Evolutionary conservation across 345 rosid species (phyloP).

Genomic region (Aegle marmelos): DNA sequence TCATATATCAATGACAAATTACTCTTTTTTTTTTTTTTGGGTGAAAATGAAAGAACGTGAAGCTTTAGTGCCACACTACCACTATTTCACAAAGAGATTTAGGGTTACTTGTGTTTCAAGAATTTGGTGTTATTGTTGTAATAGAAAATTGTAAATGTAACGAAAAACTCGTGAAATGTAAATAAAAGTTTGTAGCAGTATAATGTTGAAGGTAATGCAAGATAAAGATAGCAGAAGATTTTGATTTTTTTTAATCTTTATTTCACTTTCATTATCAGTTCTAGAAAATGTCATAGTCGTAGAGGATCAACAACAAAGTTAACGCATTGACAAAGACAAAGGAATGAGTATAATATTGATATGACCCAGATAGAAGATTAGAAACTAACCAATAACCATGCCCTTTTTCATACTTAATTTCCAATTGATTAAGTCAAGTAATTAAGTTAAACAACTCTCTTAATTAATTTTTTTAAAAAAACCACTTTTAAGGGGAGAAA

Average conservation of each 20-base stretch:
- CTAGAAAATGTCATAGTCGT: neutral
- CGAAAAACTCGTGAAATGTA: no score
- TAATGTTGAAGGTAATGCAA: neutral
- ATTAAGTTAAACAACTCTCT: neutral
- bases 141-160: no score
- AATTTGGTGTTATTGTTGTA: neutral
- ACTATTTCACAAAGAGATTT: neutral
- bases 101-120: neutral
- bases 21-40: no score
- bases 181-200: neutral
- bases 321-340: neutral
- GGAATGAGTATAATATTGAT: neutral
- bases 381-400: neutral
- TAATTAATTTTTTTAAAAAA: neutral
- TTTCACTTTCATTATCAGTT: neutral
- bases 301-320: neutral
- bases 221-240: no score
- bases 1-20: neutral
- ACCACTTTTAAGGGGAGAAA: neutral
- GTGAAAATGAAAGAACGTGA: neutral
- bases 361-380: neutral
- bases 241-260: no score
- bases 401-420: neutral
- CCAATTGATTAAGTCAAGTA: neutral
- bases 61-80: neutral